These are phyloP conservation scores for Rhytidhysteron rufulum DNA, from an alignment of 2,329 filamentous ascomycete genomes.

Conservation along the genomic window DNA sequence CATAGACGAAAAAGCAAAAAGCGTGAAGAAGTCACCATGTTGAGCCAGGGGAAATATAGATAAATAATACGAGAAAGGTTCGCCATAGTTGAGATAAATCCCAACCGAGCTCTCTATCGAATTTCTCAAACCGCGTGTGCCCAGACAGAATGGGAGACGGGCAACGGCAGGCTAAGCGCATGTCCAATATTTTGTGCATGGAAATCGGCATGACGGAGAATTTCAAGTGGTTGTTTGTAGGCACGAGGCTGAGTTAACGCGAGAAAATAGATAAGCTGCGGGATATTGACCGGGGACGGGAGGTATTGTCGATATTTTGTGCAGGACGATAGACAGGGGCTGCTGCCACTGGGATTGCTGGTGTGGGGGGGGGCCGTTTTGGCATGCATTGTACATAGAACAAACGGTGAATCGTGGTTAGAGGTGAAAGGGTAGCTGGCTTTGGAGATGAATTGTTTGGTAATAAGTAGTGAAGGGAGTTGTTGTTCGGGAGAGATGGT, in stretches of 20 bases:
- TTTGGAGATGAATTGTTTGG: too few species aligned
- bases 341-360: too few species aligned
- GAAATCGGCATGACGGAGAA: neutral
- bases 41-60: too few species aligned
- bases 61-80: too few species aligned
- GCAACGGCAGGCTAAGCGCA: neutral
- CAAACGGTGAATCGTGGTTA: too few species aligned
- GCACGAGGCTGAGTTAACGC: neutral
- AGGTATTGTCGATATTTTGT: neutral
- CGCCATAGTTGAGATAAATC: neutral
- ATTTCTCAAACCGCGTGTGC: neutral
- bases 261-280: neutral
- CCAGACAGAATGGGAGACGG: neutral
- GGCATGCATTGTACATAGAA: too few species aligned
- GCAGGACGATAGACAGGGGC: too few species aligned
- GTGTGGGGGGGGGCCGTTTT: too few species aligned
- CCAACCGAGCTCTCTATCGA: neutral
- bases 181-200: neutral
- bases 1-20: neutral
- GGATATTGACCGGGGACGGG: neutral
- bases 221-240: neutral
- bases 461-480: too few species aligned
- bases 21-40: too few species aligned
- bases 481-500: too few species aligned
- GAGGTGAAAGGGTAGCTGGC: too few species aligned